These are phyloP conservation scores for Corylus heterophylla DNA, from an alignment of 306 rosid species.

Conservation along the genomic window DNA sequence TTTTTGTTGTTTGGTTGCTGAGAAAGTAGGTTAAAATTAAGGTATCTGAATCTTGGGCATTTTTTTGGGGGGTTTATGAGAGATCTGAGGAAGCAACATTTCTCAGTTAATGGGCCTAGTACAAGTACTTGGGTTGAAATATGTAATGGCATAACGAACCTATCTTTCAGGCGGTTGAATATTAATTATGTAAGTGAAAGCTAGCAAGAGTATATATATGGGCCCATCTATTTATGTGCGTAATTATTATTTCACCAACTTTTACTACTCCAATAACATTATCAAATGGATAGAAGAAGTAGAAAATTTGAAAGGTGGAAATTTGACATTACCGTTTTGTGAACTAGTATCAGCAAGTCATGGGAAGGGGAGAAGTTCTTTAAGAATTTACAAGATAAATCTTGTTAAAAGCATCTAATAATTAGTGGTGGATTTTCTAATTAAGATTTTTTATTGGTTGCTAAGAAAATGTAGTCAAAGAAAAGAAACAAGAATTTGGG, in stretches of 20 bases:
- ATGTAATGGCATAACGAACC: not conserved
- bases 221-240: not conserved
- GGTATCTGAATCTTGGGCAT: not conserved
- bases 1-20: not conserved
- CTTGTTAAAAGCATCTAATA: not conserved
- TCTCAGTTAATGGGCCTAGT: not conserved
- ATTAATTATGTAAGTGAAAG: not conserved
- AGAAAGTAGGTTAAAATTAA: not conserved
- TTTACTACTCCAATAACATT: not conserved
- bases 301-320: not conserved
- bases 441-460: not conserved
- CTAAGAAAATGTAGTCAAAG: not conserved
- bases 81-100: constrained; percentile 1
- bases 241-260: not conserved
- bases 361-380: not conserved
- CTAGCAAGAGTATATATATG: not conserved
- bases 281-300: not conserved
- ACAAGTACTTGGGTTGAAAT: not conserved
- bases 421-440: not conserved
- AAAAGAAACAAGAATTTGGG: not conserved
- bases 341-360: not conserved
- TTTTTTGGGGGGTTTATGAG: no score
- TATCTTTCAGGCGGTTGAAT: not conserved
- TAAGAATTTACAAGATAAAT: not conserved
- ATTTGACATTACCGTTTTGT: no score